Base-by-base conservation (phyloP, 2,329 filamentous ascomycete genomes). In the Pseudohalonectria lignicola region DNA sequence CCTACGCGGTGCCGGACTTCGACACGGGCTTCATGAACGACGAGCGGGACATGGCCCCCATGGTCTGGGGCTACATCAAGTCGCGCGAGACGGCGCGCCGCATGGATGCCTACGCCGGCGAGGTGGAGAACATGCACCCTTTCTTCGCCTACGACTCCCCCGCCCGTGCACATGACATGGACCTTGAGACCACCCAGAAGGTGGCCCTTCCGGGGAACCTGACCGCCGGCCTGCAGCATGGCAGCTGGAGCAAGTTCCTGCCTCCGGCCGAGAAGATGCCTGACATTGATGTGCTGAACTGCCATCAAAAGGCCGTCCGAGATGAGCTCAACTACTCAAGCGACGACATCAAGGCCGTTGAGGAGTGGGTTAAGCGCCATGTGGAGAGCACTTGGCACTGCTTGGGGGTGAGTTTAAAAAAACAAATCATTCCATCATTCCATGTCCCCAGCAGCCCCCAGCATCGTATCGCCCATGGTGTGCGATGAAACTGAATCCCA, bases 321-420 rank as follows among this genome's bases (percentile, higher is more conserved):
- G 64, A 79, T 5, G 75, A 83, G 41, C 63, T 88, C 30, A 62
- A 79, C 50, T 90, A 90, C 57, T 67, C 39, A 43, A 70, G 66
- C 11, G 57, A 68, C 18, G 79, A 84, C 50, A 74, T 82, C 50
- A 60, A 75, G 51, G 72, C 76, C 3, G 62, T 86, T 36, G 79
- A 84, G 53, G 79, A 85, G 53, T 74, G 70, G 70, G 74, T 80
- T 28, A 76, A 79, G 64, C 69, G 77, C 43, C 82, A 86, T 53
- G 78, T 82, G 35, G 82, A 86, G 61, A 85, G 78, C 36, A 86
- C 82, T 28, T 84, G 81, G 80, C 80, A 85, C 63, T 61, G 61
- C 35, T 56, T 73, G 12, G 69, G 69, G 59, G 64, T 67, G 59
- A 57, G 63, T 54, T n/a, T n/a, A n/a, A n/a, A n/a, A n/a, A n/a